Conservation (phyloP, 495 filamentous ascomycete species). For the Lasiosphaeris hirsuta region DNA sequence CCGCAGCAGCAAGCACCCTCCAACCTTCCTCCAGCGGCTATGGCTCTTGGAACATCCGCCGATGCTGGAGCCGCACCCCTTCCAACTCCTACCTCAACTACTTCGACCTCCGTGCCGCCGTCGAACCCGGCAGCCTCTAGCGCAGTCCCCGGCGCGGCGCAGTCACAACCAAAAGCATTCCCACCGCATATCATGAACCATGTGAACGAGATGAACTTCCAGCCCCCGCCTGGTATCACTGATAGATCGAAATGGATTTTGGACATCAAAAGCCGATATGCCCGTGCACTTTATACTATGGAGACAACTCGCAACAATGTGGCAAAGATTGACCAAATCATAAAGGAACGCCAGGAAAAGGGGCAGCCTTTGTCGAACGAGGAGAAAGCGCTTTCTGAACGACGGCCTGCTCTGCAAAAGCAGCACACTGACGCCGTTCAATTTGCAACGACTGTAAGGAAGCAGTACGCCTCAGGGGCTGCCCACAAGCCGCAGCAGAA, state of each 20-base stretch:
- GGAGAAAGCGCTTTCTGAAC: conserved; percentile 28
- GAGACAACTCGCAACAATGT: conserved; percentile 27
- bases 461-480: conserved; percentile 22
- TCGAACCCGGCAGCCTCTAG: background rate
- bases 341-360: conserved; percentile 35
- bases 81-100: conserved; percentile 3
- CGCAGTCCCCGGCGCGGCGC: background rate
- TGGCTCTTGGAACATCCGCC: background rate
- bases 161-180: conserved; percentile 13
- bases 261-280: conserved; percentile 33
- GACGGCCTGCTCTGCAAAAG: conserved; percentile 31
- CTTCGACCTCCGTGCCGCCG: background rate
- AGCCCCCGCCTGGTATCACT: conserved; percentile 16
- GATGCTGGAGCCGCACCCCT: conserved; percentile 1
- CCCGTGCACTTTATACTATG: conserved; percentile 32
- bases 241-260: conserved; percentile 29
- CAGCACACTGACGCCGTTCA: conserved; percentile 28
- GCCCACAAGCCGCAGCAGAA: conserved; percentile 21
- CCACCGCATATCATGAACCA: conserved; percentile 36
- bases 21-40: conserved; percentile 2
- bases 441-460: conserved; percentile 33
- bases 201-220: conserved; percentile 35
- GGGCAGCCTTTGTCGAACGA: conserved; percentile 31
- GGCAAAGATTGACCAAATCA: conserved; percentile 24
- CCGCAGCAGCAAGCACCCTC: conserved; percentile 6